phyloP scores from a whole-genome alignment of 192 early-diverging fungal genomes.

The Mycoemilia scoparia region DNA sequence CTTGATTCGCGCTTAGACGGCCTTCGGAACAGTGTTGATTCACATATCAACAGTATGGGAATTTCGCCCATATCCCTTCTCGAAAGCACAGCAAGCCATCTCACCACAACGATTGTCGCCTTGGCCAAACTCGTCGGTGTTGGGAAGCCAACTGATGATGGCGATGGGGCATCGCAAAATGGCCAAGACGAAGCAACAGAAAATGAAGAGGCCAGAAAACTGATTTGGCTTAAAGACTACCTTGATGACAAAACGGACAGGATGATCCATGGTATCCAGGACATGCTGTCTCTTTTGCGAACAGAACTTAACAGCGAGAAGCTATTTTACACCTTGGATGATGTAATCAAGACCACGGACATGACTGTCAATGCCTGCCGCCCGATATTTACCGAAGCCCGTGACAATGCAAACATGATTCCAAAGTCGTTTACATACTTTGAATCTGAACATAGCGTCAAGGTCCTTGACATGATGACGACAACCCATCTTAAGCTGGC shows the following conservation, averaged over 20 bases:
- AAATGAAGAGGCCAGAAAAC: not conserved
- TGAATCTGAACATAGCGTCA: conserved; percentile 7
- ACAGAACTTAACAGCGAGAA: conserved; percentile 12
- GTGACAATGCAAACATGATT: conserved; percentile 1
- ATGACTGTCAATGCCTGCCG: conserved; percentile 15
- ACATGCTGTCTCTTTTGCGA: conserved; percentile 21
- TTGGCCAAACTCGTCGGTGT: conserved; percentile 40
- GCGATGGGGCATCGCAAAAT: conserved; percentile 15
- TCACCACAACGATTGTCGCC: conserved; percentile 64
- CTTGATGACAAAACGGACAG: conserved; percentile 28
- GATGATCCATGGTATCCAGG: conserved; percentile 25
- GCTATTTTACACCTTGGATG: conserved; percentile 17
- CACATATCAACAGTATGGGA: conserved; percentile 52
- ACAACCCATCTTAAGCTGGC: conserved; percentile 25
- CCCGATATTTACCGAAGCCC: conserved; percentile 6
- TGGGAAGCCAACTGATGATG: conserved; percentile 23
- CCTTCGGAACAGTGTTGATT: conserved; percentile 56
- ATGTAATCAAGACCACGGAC: conserved; percentile 13
- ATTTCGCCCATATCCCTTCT: conserved; percentile 49
- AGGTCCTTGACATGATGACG: conserved; percentile 15
- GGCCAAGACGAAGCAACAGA: not conserved
- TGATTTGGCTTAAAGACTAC: conserved; percentile 1
- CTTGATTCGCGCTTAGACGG: conserved; percentile 35
- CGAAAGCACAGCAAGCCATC: conserved; percentile 59
- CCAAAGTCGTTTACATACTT: conserved; percentile 9